phyloP scores from a whole-genome alignment of 2,329 filamentous ascomycete species.

The Cucurbitaria berberidis region DNA sequence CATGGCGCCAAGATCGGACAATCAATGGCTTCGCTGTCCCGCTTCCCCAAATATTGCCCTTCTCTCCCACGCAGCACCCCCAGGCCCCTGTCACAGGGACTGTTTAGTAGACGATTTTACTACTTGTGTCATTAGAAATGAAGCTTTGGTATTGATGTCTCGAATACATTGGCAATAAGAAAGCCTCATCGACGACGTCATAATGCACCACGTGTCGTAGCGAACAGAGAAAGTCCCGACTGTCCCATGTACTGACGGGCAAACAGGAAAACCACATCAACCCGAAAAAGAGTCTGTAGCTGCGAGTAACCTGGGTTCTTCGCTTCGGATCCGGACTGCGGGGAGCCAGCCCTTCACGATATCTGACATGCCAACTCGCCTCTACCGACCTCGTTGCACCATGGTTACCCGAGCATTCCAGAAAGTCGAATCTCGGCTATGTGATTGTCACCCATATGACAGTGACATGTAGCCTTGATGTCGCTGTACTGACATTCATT shows the following conservation, averaged over 20 bases:
- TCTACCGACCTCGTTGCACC: background rate
- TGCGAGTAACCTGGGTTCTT: background rate
- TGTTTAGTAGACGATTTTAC: background rate
- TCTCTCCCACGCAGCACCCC: background rate
- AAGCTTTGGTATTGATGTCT: background rate
- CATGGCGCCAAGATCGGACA: conserved; percentile 15
- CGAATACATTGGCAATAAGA: background rate
- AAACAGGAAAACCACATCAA: too few relatives aligned
- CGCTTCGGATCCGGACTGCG: background rate
- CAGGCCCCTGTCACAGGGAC: background rate
- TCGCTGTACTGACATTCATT: background rate
- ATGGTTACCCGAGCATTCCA: background rate
- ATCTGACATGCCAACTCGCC: conserved; percentile 1
- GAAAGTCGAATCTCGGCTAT: background rate
- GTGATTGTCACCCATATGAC: background rate
- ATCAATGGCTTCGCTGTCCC: background rate
- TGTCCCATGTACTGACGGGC: background rate
- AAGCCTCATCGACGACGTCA: background rate
- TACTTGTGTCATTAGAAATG: background rate
- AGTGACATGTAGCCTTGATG: background rate
- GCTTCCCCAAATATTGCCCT: background rate
- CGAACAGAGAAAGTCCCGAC: background rate
- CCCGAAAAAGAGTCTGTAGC: background rate
- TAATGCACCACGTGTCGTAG: background rate
- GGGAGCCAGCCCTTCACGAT: background rate